Percentiles rank a stretch among this genome's conserved stretches.
Evolutionary conservation across 2,329 filamentous ascomycete genomes (phyloP).

Genomic region (Xylariaceae sp.): DNA sequence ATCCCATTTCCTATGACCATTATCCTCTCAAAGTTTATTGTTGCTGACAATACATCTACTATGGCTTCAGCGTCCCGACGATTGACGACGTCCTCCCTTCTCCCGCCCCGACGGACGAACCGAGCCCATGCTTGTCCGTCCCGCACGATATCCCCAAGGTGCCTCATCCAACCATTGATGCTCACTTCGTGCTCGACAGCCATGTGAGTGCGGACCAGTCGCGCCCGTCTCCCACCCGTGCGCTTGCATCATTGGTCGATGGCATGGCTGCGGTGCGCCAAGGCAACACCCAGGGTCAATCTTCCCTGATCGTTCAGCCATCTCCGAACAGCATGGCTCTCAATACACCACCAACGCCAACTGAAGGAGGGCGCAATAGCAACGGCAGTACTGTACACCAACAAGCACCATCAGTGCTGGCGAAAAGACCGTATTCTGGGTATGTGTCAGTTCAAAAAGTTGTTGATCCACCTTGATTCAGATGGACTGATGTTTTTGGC

Average conservation of each 20-base stretch:
- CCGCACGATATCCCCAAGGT: conserved; percentile 33
- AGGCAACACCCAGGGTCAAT: conserved; percentile 11
- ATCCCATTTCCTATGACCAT: neutral
- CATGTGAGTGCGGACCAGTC: conserved; percentile 7
- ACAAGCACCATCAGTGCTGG: conserved; percentile 9
- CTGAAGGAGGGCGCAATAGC: conserved; percentile 8
- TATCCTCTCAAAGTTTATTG: neutral
- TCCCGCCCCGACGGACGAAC: conserved; percentile 59
- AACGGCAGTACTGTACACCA: conserved; percentile 6
- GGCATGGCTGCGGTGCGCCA: conserved; percentile 12
- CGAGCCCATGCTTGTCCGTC: conserved; percentile 42
- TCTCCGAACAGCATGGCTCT: conserved; percentile 20
- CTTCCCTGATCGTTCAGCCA: conserved; percentile 4
- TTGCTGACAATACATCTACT: no score
- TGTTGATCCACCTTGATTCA: neutral
- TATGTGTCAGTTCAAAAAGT: conserved; percentile 16
- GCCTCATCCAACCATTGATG: conserved; percentile 21
- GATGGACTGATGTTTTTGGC: neutral
- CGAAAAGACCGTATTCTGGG: conserved; percentile 27
- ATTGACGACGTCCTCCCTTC: conserved; percentile 50
- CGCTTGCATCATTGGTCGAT: conserved; percentile 6
- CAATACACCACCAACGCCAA: conserved; percentile 25
- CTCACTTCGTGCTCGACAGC: conserved; percentile 25
- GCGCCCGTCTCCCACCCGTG: conserved; percentile 13
- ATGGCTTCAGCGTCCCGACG: conserved; percentile 14